These are phyloP conservation scores for Penicillium capsulatum DNA, from an alignment of 2,329 filamentous ascomycete species.

Conservation along the genomic window DNA sequence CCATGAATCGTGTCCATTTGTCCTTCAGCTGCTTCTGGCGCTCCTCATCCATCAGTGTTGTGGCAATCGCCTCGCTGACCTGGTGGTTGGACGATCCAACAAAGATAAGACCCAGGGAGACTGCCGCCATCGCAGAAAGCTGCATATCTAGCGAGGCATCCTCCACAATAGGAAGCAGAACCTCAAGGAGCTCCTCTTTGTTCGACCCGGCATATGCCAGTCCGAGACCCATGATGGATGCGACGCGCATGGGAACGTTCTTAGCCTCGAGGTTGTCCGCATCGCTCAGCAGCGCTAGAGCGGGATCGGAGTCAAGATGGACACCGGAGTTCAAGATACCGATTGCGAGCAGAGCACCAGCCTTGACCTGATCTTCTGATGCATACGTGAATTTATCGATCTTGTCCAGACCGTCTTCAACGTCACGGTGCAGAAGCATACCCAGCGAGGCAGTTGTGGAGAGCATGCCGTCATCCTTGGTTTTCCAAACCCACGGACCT, in stretches of 20 bases:
- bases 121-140: slow-evolving; percentile 89
- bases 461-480: slow-evolving; percentile 96
- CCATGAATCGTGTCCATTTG: slow-evolving; percentile 98
- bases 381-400: slow-evolving; percentile 93
- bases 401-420: slow-evolving; percentile 85
- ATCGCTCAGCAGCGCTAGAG: slow-evolving; percentile 79
- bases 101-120: slow-evolving; percentile 84
- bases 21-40: slow-evolving; percentile 86
- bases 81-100: slow-evolving; percentile 89
- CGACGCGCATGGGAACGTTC: slow-evolving; percentile 71
- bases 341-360: slow-evolving; percentile 85
- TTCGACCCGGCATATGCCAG: slow-evolving; percentile 92
- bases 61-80: slow-evolving; percentile 86
- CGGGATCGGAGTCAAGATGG: slow-evolving; percentile 81
- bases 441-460: slow-evolving; percentile 92
- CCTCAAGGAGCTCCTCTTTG: slow-evolving; percentile 79
- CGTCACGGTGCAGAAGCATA: slow-evolving; percentile 87
- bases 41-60: slow-evolving; percentile 89
- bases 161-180: slow-evolving; percentile 79
- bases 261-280: slow-evolving; percentile 73
- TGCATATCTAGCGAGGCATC: slow-evolving; percentile 89
- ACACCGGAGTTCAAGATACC: slow-evolving; percentile 96
- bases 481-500: slow-evolving; percentile 97
- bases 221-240: slow-evolving; percentile 93
- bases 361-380: slow-evolving; percentile 76